phyloP scores from a whole-genome alignment of 768 basidiomycete genomes.

The Russula abietina region DNA sequence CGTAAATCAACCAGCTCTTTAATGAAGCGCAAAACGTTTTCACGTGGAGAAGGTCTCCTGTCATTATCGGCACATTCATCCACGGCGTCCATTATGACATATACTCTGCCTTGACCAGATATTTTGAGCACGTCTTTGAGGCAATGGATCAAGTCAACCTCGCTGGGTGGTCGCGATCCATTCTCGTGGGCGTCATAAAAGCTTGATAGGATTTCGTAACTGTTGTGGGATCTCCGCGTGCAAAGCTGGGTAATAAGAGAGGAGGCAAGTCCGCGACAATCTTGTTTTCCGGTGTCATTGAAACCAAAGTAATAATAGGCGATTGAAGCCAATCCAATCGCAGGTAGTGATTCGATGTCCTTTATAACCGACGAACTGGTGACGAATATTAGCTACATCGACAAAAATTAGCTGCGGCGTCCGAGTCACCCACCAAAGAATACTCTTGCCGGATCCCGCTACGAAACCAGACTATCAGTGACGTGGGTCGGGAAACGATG shows the following conservation, averaged over 20 bases:
- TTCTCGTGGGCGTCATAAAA: neutral
- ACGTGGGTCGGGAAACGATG: too few relatives aligned
- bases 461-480: neutral
- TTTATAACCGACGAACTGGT: slow-evolving; percentile 4
- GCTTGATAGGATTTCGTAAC: neutral
- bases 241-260: slow-evolving; percentile 6
- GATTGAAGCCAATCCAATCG: neutral
- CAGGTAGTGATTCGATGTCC: neutral
- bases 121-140: neutral
- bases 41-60: neutral
- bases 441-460: slow-evolving; percentile 14
- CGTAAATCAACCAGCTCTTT: neutral
- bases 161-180: neutral
- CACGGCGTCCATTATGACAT: neutral
- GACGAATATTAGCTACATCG: neutral
- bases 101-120: neutral
- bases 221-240: neutral
- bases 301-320: slow-evolving; percentile 7
- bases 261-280: neutral
- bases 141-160: neutral
- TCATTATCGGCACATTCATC: neutral
- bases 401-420: neutral
- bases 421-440: slow-evolving; percentile 1
- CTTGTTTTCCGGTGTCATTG: neutral
- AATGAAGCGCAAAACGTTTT: neutral